Conservation (phyloP, 192 early-diverging fungal genomes). For the Coemansia sp. region DNA sequence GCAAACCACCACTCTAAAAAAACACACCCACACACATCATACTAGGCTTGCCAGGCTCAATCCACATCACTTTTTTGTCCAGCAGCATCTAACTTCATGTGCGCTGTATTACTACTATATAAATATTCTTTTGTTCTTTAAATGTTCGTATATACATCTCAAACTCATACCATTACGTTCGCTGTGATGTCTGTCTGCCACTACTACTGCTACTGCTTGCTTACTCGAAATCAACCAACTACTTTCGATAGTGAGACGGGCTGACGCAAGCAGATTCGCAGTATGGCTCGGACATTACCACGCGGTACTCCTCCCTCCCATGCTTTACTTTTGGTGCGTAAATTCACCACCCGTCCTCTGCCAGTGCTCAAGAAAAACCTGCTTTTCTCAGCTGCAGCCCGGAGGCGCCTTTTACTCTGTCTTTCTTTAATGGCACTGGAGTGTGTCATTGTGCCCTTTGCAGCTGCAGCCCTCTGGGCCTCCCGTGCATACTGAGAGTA, state of each 20-base stretch:
- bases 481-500: constrained; percentile 1
- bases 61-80: constrained; percentile 6
- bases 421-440: not conserved
- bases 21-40: constrained; percentile 1
- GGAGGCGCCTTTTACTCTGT: constrained; percentile 2
- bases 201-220: not conserved
- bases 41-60: constrained; percentile 12
- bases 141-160: constrained; percentile 7
- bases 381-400: constrained; percentile 6
- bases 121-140: not conserved
- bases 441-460: not conserved
- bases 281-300: constrained; percentile 2
- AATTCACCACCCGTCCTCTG: not conserved
- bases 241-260: constrained; percentile 1
- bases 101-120: constrained; percentile 11
- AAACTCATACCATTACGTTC: not conserved
- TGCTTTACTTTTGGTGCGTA: constrained; percentile 11
- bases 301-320: not conserved
- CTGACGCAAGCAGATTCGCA: constrained; percentile 11
- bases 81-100: constrained; percentile 8
- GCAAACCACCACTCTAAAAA: not conserved
- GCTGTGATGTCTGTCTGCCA: not conserved
- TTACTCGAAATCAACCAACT: not conserved
- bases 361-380: not conserved
- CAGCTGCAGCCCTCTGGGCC: constrained; percentile 4